Percentiles rank a stretch among this genome's conserved stretches.
Evolutionary conservation across 441 rosid genomes (phyloP).

Genomic region (Populus tomentosa): DNA sequence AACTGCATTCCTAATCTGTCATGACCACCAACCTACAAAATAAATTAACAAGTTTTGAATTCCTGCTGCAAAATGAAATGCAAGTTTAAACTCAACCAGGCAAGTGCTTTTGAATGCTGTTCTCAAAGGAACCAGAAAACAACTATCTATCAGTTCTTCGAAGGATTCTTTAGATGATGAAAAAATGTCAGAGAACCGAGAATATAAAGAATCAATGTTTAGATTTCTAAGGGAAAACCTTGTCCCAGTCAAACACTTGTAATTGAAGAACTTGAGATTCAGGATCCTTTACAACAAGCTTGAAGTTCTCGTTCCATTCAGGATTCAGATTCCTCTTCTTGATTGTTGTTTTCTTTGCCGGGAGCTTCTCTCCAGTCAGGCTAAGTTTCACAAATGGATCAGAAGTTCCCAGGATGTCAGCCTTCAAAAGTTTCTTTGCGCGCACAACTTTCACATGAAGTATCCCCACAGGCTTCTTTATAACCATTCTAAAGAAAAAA

Average conservation of each 20-base stretch:
- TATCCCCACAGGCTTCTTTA: conserved; percentile 81
- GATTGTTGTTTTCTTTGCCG: conserved; percentile 68
- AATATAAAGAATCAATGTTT: not conserved
- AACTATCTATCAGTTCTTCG: not conserved
- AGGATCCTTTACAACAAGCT: conserved; percentile 74
- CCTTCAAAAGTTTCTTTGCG: conserved; percentile 68
- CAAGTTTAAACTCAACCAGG: not conserved
- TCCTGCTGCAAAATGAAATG: not conserved
- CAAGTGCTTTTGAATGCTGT: not conserved
- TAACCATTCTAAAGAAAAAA: conserved; percentile 37
- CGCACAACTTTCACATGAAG: conserved; percentile 72
- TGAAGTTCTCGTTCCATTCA: conserved; percentile 85
- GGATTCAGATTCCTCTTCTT: conserved; percentile 83
- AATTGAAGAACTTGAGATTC: conserved; percentile 63
- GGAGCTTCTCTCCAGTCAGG: conserved; percentile 66
- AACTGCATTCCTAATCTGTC: conserved; percentile 80
- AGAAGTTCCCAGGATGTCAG: conserved; percentile 74
- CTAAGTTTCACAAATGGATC: conserved; percentile 85
- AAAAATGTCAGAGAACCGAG: not conserved
- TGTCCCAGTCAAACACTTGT: conserved; percentile 90
- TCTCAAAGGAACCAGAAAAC: not conserved
- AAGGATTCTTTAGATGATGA: not conserved
- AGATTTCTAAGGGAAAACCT: conserved; percentile 38
- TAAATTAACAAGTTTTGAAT: conserved; percentile 1
- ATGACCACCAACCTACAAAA: conserved; percentile 64